Conservation (phyloP, 768 basidiomycete genomes). For the Tremella mesenterica region DNA sequence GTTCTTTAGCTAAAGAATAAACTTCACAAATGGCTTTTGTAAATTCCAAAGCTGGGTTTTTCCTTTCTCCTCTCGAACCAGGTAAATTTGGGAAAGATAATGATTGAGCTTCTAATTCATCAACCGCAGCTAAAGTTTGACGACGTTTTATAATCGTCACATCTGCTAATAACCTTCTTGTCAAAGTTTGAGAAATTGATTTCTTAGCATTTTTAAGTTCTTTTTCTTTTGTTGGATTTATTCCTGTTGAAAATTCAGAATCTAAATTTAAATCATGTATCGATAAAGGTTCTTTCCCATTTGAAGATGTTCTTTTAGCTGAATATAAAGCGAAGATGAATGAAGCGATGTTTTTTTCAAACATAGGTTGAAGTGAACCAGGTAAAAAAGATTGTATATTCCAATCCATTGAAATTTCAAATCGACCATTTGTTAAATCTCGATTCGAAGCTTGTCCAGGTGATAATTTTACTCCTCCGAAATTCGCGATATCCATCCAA, state of each 20-base stretch:
- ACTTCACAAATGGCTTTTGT: constrained; percentile 78
- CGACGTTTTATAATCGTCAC: constrained; percentile 54
- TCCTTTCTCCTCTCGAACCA: constrained; percentile 69
- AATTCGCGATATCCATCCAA: constrained; percentile 92
- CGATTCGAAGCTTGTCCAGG: constrained; percentile 45
- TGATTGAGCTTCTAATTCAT: constrained; percentile 49
- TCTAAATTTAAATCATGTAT: constrained; percentile 51
- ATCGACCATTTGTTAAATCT: constrained; percentile 16
- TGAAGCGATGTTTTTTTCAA: constrained; percentile 61
- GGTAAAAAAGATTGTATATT: constrained; percentile 87
- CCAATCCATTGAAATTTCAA: constrained; percentile 63
- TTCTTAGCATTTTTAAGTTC: constrained; percentile 63
- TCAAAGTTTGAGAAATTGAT: constrained; percentile 71
- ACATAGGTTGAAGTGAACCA: constrained; percentile 66
- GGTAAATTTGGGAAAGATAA: constrained; percentile 80
- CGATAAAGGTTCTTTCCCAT: constrained; percentile 62
- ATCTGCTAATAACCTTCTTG: constrained; percentile 64
- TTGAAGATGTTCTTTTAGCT: constrained; percentile 57
- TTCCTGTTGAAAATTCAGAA: constrained; percentile 34
- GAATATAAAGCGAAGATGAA: constrained; percentile 75
- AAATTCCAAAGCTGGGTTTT: constrained; percentile 77
- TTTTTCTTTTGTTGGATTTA: constrained; percentile 59
- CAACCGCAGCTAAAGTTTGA: constrained; percentile 50
- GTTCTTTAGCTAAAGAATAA: constrained; percentile 69
- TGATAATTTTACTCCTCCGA: constrained; percentile 65